Conservation (phyloP, 306 rosid genomes). For the Cotoneaster glaucophyllus region DNA sequence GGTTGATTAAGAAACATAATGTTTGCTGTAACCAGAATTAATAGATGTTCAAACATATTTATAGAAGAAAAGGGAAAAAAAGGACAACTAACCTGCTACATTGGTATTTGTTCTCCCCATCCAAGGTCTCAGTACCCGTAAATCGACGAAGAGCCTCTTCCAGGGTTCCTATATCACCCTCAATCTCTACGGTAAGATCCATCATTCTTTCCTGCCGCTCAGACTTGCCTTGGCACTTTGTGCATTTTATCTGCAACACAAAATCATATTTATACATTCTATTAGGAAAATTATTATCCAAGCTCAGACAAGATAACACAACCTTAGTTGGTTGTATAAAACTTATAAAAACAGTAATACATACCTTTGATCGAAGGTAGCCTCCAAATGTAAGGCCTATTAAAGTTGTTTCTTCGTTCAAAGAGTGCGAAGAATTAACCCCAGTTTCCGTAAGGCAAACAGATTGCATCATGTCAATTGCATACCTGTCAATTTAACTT, state of each 20-base stretch:
- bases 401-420: conserved; percentile 78
- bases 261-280: conserved; percentile 13
- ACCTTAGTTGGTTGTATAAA: background rate
- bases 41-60: conserved; percentile 1
- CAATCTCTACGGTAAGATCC: conserved; percentile 95
- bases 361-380: conserved; percentile 82
- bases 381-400: conserved; percentile 91
- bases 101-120: conserved; percentile 91
- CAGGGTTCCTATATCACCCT: conserved; percentile 80
- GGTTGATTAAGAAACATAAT: background rate
- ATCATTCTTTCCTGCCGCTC: conserved; percentile 94
- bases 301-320: background rate
- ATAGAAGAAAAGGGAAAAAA: background rate
- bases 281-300: background rate
- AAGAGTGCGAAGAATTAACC: conserved; percentile 34
- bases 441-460: conserved; percentile 69
- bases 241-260: conserved; percentile 70
- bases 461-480: conserved; percentile 85
- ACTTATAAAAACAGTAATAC: background rate
- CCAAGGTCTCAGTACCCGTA: conserved; percentile 79
- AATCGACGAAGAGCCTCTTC: conserved; percentile 74
- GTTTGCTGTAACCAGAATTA: background rate
- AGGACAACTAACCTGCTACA: conserved; percentile 72
- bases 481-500: conserved; percentile 44
- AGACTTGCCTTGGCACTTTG: conserved; percentile 84